These are phyloP conservation scores for Moesziomyces parantarcticus DNA, from an alignment of 1,284 basidiomycete genomes.

Conservation along the genomic window DNA sequence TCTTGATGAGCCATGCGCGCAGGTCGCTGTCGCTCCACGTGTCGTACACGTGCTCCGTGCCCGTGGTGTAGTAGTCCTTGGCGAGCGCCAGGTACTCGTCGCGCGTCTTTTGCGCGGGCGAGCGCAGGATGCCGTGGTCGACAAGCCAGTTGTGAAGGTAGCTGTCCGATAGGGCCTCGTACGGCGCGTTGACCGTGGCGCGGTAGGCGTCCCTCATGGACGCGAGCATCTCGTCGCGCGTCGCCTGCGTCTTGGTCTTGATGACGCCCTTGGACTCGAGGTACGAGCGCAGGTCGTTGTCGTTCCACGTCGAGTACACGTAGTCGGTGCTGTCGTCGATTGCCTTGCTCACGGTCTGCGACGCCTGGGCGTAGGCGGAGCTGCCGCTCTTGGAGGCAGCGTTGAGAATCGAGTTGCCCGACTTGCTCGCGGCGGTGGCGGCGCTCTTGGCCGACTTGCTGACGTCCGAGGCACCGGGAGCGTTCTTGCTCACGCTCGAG, in stretches of 20 bases:
- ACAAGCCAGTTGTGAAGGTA: slow-evolving; percentile 67
- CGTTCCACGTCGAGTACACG: slow-evolving; percentile 64
- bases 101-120: slow-evolving; percentile 56
- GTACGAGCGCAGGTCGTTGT: slow-evolving; percentile 55
- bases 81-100: slow-evolving; percentile 59
- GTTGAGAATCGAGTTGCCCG: slow-evolving; percentile 33
- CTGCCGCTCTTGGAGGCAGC: slow-evolving; percentile 52
- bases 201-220: slow-evolving; percentile 56
- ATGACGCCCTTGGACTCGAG: slow-evolving; percentile 57
- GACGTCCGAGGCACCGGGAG: slow-evolving; percentile 29
- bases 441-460: slow-evolving; percentile 47
- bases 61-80: slow-evolving; percentile 62
- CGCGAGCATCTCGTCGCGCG: slow-evolving; percentile 57
- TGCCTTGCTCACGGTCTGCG: slow-evolving; percentile 24
- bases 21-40: slow-evolving; percentile 62
- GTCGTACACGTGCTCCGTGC: slow-evolving; percentile 58
- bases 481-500: slow-evolving; percentile 34
- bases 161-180: slow-evolving; percentile 61
- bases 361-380: slow-evolving; percentile 53
- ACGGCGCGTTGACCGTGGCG: slow-evolving; percentile 58
- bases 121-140: slow-evolving; percentile 58
- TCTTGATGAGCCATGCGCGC: slow-evolving; percentile 58
- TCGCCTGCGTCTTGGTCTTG: slow-evolving; percentile 57
- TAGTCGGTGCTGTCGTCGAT: slow-evolving; percentile 64
- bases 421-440: slow-evolving; percentile 45